Evolutionary conservation across 2,329 filamentous ascomycete genomes (phyloP).

Genomic region (Hortaea werneckii): DNA sequence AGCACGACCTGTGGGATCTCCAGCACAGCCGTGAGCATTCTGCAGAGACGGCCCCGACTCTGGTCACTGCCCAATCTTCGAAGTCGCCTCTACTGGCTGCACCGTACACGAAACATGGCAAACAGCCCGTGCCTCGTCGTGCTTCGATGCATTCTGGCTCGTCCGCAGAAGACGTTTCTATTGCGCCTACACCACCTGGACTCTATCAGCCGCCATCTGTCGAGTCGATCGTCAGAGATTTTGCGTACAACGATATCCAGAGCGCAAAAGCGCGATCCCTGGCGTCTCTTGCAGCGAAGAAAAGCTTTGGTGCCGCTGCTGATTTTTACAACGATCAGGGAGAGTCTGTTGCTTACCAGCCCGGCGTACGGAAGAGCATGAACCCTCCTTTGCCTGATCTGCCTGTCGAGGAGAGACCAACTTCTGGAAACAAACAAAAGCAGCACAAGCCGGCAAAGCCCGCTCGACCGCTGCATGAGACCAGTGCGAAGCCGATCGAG

Average conservation of each 20-base stretch:
- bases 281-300: neutral
- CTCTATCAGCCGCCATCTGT: constrained; percentile 19
- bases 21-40: constrained; percentile 1
- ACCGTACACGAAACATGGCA: constrained; percentile 5
- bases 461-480: neutral
- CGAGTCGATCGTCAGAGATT: constrained; percentile 24
- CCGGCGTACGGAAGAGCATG: constrained; percentile 41
- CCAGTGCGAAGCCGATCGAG: neutral
- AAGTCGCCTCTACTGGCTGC: constrained; percentile 9
- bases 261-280: neutral
- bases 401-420: neutral
- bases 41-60: constrained; percentile 9
- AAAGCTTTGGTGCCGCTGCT: constrained; percentile 40
- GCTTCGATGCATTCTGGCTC: neutral
- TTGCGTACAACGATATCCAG: constrained; percentile 15
- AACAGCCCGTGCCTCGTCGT: constrained; percentile 2
- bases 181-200: constrained; percentile 17
- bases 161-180: constrained; percentile 10
- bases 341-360: constrained; percentile 47
- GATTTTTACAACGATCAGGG: constrained; percentile 54
- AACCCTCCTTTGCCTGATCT: constrained; percentile 1
- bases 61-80: constrained; percentile 10
- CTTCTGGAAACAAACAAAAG: neutral
- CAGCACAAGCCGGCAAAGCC: neutral
- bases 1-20: neutral